Evolutionary conservation across 495 filamentous ascomycete genomes (phyloP).

Genomic region (Podospora sp.): DNA sequence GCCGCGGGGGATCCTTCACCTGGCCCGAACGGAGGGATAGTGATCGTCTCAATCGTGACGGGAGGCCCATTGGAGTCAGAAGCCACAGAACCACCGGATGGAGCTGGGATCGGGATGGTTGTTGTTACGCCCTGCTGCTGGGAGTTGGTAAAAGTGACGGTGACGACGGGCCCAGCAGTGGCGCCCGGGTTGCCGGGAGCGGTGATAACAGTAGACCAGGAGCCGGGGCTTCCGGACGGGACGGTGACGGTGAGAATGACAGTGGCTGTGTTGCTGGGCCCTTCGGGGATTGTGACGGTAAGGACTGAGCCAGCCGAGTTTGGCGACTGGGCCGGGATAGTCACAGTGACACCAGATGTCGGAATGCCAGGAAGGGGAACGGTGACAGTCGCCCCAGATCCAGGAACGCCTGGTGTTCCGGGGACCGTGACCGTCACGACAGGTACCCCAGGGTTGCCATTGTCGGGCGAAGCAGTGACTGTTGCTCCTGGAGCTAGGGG

Average conservation of each 20-base stretch:
- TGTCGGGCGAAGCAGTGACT: background rate
- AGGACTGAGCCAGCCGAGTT: slow-evolving; percentile 22
- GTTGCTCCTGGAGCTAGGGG: slow-evolving; percentile 5
- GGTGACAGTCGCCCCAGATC: slow-evolving; percentile 18
- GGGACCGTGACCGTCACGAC: slow-evolving; percentile 19
- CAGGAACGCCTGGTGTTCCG: slow-evolving; percentile 1
- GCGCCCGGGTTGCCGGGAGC: slow-evolving; percentile 14
- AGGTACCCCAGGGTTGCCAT: slow-evolving; percentile 9
- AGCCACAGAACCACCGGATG: background rate
- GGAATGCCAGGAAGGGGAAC: slow-evolving; percentile 8
- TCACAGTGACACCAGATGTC: slow-evolving; percentile 19
- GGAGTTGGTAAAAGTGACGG: slow-evolving; percentile 19
- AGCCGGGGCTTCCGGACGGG: slow-evolving; percentile 18
- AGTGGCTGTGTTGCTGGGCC: slow-evolving; percentile 26
- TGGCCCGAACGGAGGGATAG: slow-evolving; percentile 12
- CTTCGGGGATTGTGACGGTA: slow-evolving; percentile 32
- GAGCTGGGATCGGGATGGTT: slow-evolving; percentile 16
- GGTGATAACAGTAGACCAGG: slow-evolving; percentile 26
- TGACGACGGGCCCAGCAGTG: slow-evolving; percentile 22
- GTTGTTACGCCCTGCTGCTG: background rate
- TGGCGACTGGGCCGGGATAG: slow-evolving; percentile 7
- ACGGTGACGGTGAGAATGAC: slow-evolving; percentile 31
- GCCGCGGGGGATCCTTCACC: background rate
- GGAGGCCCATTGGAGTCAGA: slow-evolving; percentile 6
- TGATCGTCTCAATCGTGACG: slow-evolving; percentile 22